Conservation (phyloP, 2,329 filamentous ascomycete species). For the Parasarocladium wereldwijsianum region DNA sequence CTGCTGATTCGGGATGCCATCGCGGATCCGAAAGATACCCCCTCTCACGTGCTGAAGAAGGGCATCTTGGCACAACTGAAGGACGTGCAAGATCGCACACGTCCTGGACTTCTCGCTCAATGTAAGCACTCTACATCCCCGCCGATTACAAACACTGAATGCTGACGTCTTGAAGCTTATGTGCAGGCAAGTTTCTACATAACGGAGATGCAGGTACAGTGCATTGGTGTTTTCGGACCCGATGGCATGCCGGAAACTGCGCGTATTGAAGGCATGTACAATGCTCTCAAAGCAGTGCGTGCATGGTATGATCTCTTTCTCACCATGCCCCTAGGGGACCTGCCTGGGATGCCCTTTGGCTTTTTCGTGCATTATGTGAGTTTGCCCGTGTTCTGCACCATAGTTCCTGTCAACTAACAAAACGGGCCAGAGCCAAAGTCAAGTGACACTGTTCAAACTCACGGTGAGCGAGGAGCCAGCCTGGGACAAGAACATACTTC, state of each 20-base stretch:
- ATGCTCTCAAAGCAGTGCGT: conserved; percentile 18
- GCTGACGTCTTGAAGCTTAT: conserved; percentile 11
- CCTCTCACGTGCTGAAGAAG: conserved; percentile 18
- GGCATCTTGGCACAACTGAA: conserved; percentile 15
- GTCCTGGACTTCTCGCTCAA: conserved; percentile 11
- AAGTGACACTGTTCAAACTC: conserved; percentile 23
- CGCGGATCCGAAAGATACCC: conserved; percentile 11
- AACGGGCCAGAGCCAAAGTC: too few relatives aligned
- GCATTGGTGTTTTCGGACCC: conserved; percentile 17
- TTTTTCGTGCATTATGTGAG: conserved; percentile 19
- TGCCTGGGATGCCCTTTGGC: conserved; percentile 18
- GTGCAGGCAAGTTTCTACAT: conserved; percentile 15
- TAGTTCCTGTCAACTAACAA: too few relatives aligned
- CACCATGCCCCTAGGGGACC: conserved; percentile 13
- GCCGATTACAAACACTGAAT: background rate
- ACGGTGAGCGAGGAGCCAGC: conserved; percentile 22
- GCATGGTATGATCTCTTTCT: conserved; percentile 23
- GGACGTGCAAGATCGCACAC: conserved; percentile 11
- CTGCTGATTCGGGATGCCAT: conserved; percentile 16
- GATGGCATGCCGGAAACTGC: conserved; percentile 15
- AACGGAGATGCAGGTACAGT: conserved; percentile 17
- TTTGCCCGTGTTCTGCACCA: too few relatives aligned
- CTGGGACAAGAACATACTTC: conserved; percentile 24
- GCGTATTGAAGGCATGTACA: conserved; percentile 21
- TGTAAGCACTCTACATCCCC: conserved; percentile 11